Conservation (phyloP, 2,329 filamentous ascomycete genomes). For the Amauroascus niger region DNA sequence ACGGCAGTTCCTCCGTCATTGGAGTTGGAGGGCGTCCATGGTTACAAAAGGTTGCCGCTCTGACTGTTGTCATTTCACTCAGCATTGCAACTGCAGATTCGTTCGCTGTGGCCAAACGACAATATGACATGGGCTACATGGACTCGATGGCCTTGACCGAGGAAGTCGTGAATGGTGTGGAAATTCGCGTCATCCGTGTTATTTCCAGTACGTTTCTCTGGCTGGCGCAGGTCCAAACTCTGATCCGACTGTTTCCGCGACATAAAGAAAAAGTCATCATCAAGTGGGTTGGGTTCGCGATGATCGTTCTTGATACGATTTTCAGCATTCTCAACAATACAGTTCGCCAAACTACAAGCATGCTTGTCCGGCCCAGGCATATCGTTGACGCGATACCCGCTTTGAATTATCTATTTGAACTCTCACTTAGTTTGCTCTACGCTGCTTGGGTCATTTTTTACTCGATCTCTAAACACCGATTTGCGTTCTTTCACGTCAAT, state of each 20-base stretch:
- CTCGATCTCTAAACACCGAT: constrained; percentile 79
- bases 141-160: constrained; percentile 67
- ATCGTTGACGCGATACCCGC: constrained; percentile 89
- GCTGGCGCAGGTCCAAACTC: constrained; percentile 92
- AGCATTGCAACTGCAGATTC: constrained; percentile 91
- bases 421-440: constrained; percentile 77
- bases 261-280: constrained; percentile 97
- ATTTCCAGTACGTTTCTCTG: constrained; percentile 95
- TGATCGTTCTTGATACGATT: constrained; percentile 81
- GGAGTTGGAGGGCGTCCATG: constrained; percentile 86
- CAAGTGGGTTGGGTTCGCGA: constrained; percentile 93
- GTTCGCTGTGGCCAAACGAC: constrained; percentile 69
- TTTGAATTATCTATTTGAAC: constrained; percentile 79
- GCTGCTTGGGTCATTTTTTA: constrained; percentile 93
- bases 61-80: constrained; percentile 65
- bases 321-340: constrained; percentile 93
- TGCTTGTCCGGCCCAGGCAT: constrained; percentile 49
- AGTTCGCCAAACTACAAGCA: constrained; percentile 40
- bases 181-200: constrained; percentile 81
- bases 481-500: constrained; percentile 78
- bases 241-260: constrained; percentile 89
- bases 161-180: constrained; percentile 70
- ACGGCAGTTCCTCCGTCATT: constrained; percentile 57
- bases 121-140: constrained; percentile 70
- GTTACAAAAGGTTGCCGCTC: constrained; percentile 67